Evolutionary conservation across 2,329 filamentous ascomycete species (phyloP), one percentile per base, ranked within the genome.

Genomic region (Metarhizium rileyi): DNA sequence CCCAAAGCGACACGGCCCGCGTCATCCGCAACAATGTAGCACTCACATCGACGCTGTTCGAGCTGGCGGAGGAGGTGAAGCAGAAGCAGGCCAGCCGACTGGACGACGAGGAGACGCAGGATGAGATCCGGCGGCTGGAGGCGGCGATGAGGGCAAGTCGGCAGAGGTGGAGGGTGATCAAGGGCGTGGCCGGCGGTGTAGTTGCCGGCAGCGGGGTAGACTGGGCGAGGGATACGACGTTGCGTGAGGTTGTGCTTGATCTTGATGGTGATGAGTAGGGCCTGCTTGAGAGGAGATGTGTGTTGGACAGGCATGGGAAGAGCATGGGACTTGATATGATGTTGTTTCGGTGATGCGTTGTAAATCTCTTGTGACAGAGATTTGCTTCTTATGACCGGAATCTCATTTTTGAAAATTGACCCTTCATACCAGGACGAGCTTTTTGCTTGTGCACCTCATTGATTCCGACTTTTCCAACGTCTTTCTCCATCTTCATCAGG

Each of bases 161-260:
- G 53, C 80, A 81, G 56, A 77, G 77, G 59, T 88, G 83, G 82
- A 80, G 81, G 59, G 81, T 84, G 20, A 78, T 91, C 65, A 93
- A 91, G 68, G 86, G 80, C 23, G 80, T 89, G 40, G 76, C 86
- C n/a, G 86, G 85, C 59, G 87, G 85, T 18, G 76, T 90, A 49
- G 78, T 95, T 44, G 86, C 81, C 5, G 87, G 86, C 3, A 94
- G 88, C 64, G 89, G 89, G 44, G 73, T 93, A 48, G 83, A 94
- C 61, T 95, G 89, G 89, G 81, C 80, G 12, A 71, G 77, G 38
- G 82, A 94, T 65, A 75, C 81, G 47, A 74, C 72, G 52, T 69
- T 95, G 53, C 74, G 78, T 51, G 78, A 80, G 46, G 73, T 91
- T 53, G 87, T 95, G 25, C 71, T 94, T 53, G 88, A 87, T 60